Evolutionary conservation across 805 yeast species (phyloP), one percentile per base, ranked within the genome.

Genomic region (Cyberlindnera maclurae): DNA sequence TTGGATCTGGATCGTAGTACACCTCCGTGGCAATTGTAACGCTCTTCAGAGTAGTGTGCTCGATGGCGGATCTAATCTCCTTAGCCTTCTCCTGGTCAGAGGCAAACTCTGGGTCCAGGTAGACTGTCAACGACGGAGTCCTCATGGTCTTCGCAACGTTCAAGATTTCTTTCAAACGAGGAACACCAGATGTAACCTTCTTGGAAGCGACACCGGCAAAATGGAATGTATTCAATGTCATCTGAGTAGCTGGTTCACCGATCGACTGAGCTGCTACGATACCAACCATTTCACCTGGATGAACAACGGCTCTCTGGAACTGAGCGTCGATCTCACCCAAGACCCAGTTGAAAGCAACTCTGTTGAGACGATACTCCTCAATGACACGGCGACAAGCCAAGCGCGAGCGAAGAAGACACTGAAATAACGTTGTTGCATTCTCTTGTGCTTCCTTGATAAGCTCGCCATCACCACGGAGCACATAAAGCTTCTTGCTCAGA

Each of bases 61-160:
- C 97, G 57, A 93, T 90, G 0, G 96, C 94, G 43, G 97, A 85
- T 68, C 95, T 96, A 32, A 93, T 86, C 33, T 82, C 80, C 69
- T 93, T 93, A 10, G 99, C 97, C 63, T 72, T 79, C 60, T 89
- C 97, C 62, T 89, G 90, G 54, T 93, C 96, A 34, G 75, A 72
- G 5, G 96, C 89, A 46, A 80, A 73, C 30, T 78, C 90, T 5
- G 80, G 79, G 34, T 85, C 73, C 60, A 93, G 68, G 60, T 89
- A 93, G n/a, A 90, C 96, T 9, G 96, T 88, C 59, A 90, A 71
- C 12, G 96, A 94, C n/a, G 99, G 99, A n/a, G 99, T 93, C 67
- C 90, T 93, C 73, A 93, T 89, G 55, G 86, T 90, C 69, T 93
- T 93, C 10, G 99, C 99, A 49, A 93, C 98, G 61, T 90, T 90